Evolutionary conservation across 2,329 filamentous ascomycete genomes (phyloP), one percentile per base, ranked within the genome.

Genomic region (Talaromyces sp.): DNA sequence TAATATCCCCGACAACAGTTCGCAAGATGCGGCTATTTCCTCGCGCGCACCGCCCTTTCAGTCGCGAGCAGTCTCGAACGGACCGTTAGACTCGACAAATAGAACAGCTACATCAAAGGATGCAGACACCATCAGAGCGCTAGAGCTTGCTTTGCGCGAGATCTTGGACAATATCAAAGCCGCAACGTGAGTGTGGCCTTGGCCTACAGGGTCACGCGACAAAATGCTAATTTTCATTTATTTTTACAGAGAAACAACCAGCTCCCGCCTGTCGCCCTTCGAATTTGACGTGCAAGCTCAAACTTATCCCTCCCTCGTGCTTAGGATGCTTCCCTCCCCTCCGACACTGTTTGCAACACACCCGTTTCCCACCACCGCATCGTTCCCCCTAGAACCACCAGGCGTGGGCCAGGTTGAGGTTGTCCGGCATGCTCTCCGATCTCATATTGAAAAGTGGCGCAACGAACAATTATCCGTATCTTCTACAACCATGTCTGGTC

Each of bases 201-300:
- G 4, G n/a, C 9, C 10, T 8, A 22, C 36, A 28, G 10, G 49
- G 19, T 25, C n/a, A 47, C 27, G 3, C n/a, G 19, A 19, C 10
- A 17, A 22, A 9, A 55, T 33, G 57, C 60, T 62, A 59, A 62
- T 33, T n/a, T 25, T 17, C 39, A 11, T 19, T 11, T 60, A 19
- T 28, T 19, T 32, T 15, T 28, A 4, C 28, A 61, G 57, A 53
- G 25, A 53, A 22, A 61, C 33, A 27, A 61, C 32, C 36, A 51
- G 53, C 25, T 19, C 58, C 32, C 58, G 61, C 19, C 13, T 75
- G 22, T 73, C 79, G 19, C 81, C 85, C 3, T 88, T 87, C 72
- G 90, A 93, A 66, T 96, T 96, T 76, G 91, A 97, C 66, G 89
- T 93, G 36, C 85, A 93, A 63, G 83, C 89, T 5, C 86, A 96